Evolutionary conservation across 768 basidiomycete species (phyloP), one percentile per base, ranked within the genome.

Genomic region (Mycena metata): DNA sequence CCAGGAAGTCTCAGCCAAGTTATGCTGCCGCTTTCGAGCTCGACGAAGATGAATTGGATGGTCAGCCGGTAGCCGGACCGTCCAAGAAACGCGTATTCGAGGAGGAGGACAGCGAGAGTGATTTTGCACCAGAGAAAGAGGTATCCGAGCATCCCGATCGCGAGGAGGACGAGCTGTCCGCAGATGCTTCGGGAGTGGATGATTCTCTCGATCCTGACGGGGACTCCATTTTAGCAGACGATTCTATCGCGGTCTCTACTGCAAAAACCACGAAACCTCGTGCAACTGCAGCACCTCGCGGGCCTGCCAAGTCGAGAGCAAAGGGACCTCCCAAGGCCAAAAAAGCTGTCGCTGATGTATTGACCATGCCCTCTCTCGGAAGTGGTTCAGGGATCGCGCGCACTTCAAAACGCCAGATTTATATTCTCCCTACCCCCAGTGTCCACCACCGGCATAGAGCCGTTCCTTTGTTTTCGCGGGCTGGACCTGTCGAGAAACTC

Each of bases 361-460:
- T 58, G 46, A 13, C 36, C n/a, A 66, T 71, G 64, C 66, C 69
- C 5, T 69, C 69, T 49, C 60, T 70, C 10, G 65, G 69, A n/a
- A 71, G 74, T 9, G 71, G 75, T 8, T 74, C 82, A 0, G 78
- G 79, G 30, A 72, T 83, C 5, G 76, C 81, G 13, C 77, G 80
- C 33, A 73, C 80, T 15, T 75, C 81, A 1, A 84, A 83, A 69
- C 82, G 86, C 19, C 85, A 90, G 75, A 86, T 82, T 73, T 88
- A 91, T 68, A 78, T 83, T 19, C 81, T 91, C 15, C 91, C 91
- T 0, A 86, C 86, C 15, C 90, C 90, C 0, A 90, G 86, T 66
- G 81, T 89, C 0, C 88, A 94, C 66, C 93, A 94, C 76, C 85
- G 93, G 54, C 93, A 95, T 74, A 82, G 90, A 30, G 89, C 91